These are phyloP conservation scores for Metarhizium brunneum DNA, from an alignment of 2,329 filamentous ascomycete species.

Conservation along the genomic window DNA sequence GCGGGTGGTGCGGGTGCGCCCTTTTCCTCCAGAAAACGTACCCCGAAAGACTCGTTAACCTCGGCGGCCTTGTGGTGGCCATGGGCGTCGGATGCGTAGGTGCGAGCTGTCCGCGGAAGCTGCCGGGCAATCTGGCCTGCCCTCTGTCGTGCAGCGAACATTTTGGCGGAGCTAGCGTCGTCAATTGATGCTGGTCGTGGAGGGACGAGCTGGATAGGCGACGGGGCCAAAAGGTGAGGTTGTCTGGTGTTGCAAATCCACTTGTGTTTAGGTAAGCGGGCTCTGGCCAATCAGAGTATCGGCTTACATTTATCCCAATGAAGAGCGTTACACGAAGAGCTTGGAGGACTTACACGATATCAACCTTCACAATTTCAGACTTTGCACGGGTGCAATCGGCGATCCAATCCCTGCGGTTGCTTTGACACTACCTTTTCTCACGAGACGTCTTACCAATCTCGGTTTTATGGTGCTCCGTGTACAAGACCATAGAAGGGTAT, in stretches of 20 bases:
- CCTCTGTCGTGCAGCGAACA: constrained; percentile 37
- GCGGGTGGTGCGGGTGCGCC: neutral
- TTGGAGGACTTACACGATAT: neutral
- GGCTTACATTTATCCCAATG: neutral
- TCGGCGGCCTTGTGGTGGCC: constrained; percentile 35
- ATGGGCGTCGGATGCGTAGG: constrained; percentile 46
- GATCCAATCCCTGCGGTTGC: neutral
- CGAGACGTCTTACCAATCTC: neutral
- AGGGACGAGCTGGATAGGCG: constrained; percentile 6
- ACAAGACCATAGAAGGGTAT: neutral
- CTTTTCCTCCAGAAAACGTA: constrained; percentile 27
- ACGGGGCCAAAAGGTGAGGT: constrained; percentile 14
- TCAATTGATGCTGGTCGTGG: constrained; percentile 23
- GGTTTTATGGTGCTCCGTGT: neutral
- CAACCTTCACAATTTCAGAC: neutral
- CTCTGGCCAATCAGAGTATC: constrained; percentile 13
- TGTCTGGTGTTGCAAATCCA: constrained; percentile 13
- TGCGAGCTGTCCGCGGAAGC: constrained; percentile 31
- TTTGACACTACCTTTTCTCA: neutral
- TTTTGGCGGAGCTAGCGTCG: constrained; percentile 21
- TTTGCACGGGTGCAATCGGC: neutral
- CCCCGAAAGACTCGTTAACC: constrained; percentile 46
- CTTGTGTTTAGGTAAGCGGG: constrained; percentile 17
- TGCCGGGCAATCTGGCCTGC: constrained; percentile 27
- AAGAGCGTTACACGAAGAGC: neutral